These are phyloP conservation scores for Penicillium rolfsii DNA, from an alignment of 2,329 filamentous ascomycete species.

Conservation along the genomic window DNA sequence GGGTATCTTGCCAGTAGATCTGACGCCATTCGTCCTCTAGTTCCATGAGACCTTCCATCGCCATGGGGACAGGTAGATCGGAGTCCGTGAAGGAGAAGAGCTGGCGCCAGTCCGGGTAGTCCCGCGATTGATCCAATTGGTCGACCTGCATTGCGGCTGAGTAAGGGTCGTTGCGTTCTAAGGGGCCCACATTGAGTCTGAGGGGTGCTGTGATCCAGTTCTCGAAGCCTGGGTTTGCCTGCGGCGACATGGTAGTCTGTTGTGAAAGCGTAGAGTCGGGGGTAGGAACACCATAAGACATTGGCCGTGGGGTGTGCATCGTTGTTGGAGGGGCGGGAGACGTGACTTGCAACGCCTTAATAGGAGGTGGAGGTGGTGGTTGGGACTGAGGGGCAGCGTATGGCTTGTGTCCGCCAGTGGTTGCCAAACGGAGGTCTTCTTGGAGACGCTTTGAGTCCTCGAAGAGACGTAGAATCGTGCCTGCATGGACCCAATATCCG, in stretches of 20 bases:
- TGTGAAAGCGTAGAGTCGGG: constrained; percentile 35
- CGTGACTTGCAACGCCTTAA: constrained; percentile 24
- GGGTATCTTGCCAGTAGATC: constrained; percentile 49
- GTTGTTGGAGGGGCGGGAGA: constrained; percentile 25
- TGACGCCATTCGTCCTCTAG: constrained; percentile 52
- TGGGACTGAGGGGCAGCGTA: constrained; percentile 21
- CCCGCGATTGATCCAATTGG: constrained; percentile 39
- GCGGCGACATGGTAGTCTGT: constrained; percentile 29
- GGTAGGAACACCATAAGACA: constrained; percentile 36
- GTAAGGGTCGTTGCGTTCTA: constrained; percentile 30
- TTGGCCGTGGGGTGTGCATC: constrained; percentile 25
- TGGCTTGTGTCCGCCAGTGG: constrained; percentile 37
- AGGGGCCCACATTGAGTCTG: constrained; percentile 31
- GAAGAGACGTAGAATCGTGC: constrained; percentile 49
- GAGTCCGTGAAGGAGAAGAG: constrained; percentile 46
- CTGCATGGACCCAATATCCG: constrained; percentile 49
- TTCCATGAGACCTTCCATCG: constrained; percentile 44
- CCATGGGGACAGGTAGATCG: constrained; percentile 42
- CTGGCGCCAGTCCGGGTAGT: constrained; percentile 47
- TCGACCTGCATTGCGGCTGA: constrained; percentile 35
- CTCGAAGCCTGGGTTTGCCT: constrained; percentile 34
- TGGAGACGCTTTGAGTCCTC: constrained; percentile 49
- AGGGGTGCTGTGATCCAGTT: constrained; percentile 38
- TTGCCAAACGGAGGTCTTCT: constrained; percentile 45
- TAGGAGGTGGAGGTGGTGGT: constrained; percentile 12